Evolutionary conservation across 768 basidiomycete species (phyloP), one percentile per base, ranked within the genome.

Genomic region (Lyophyllum atratum): DNA sequence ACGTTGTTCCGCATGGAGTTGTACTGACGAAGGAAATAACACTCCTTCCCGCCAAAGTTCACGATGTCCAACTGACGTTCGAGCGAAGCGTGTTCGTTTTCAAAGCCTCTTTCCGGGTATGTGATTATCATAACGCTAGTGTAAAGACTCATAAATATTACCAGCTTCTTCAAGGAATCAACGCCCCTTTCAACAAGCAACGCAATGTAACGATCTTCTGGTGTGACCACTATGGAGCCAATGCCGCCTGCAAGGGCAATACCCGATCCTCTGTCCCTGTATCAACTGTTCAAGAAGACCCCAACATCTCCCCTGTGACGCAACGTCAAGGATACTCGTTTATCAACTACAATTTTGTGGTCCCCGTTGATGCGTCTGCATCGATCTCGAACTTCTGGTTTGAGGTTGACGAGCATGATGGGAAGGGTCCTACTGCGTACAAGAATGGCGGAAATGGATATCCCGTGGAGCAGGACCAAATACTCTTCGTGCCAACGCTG

Each of bases 331-430:
- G 75, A 4, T 69, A 68, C 49, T 71, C 57, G 55, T 75, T 77
- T 49, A 67, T 73, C 34, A 72, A 74, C 60, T 82, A 79, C 66
- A 66, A 76, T 52, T 80, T 78, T 58, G 64, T 76, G n/a, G 76
- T 76, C 5, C 75, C 74, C 2, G 70, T 81, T 55, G 64, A 76
- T 61, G 58, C 73, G 7, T 55, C 70, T 5, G 66, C 65, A 9
- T 80, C 79, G n/a, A 72, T 82, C 51, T 72, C 77, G 29, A 76
- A 74, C 31, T 81, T 81, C 64, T 81, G 79, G 79, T 82, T 82
- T 63, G 68, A 72, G 25, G 75, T 81, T 7, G 72, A 81, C 56
- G 78, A 80, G 56, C 71, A 73, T 26, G 69, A 79, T 56, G 80
- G 79, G 11, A 74, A 70, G 37, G 64, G 66, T 1, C 54, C 71